Percentiles rank a stretch among this genome's conserved stretches.
Conservation (phyloP, 441 rosid genomes). For the Heliophila coronopifolia region DNA sequence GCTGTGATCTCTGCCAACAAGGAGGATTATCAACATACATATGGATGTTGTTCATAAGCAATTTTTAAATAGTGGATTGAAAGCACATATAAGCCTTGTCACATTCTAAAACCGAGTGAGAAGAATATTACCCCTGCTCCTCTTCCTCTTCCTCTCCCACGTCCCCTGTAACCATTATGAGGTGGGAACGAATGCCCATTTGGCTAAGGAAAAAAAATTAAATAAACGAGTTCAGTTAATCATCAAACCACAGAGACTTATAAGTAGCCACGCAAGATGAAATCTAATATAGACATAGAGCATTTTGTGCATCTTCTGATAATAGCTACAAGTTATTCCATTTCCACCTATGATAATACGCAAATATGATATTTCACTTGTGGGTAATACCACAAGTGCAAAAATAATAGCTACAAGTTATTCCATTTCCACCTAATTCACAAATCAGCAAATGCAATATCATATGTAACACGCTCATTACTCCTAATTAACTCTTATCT, state of each 20-base stretch:
- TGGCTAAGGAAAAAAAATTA: conserved; percentile 33
- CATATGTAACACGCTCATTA: background rate
- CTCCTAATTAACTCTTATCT: background rate
- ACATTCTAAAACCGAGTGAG: conserved; percentile 6
- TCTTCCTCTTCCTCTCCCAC: conserved; percentile 75
- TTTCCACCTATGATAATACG: too few relatives aligned
- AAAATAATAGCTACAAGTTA: background rate
- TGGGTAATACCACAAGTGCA: background rate
- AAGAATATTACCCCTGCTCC: conserved; percentile 58
- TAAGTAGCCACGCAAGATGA: background rate
- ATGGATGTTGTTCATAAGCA: background rate
- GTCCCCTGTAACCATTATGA: conserved; percentile 57
- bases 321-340: too few relatives aligned
- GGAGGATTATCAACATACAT: conserved; percentile 11
- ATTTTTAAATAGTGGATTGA: background rate
- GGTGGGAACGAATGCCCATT: conserved; percentile 53
- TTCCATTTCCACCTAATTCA: conserved; percentile 2
- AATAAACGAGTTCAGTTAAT: conserved; percentile 6
- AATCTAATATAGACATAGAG: conserved; percentile 6
- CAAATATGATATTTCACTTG: too few relatives aligned
- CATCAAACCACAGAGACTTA: conserved; percentile 4
- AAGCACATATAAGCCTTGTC: background rate
- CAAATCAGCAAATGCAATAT: conserved; percentile 9
- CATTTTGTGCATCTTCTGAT: background rate
- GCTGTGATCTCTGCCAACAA: conserved; percentile 50